Evolutionary conservation across 139 green algal species (phyloP).

Genomic region (Zygnema circumcarinatum): DNA sequence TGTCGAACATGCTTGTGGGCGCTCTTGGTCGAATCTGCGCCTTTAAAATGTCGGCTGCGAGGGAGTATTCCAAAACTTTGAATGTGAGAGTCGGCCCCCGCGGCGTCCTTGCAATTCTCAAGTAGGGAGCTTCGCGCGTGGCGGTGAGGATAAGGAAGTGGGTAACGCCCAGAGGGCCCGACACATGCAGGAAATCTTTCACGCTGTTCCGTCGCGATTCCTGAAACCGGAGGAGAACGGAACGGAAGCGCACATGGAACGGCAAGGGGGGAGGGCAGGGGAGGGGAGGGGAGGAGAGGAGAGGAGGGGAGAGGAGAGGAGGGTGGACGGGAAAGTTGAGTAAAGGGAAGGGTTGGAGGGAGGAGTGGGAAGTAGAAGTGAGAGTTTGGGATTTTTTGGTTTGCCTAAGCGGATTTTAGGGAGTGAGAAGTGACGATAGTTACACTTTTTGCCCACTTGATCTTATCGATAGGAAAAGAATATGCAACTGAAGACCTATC

Average conservation of each 20-base stretch:
- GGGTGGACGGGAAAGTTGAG: too few species aligned
- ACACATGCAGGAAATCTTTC: slow-evolving; percentile 96
- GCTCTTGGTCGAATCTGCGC: slow-evolving; percentile 72
- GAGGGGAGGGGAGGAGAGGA: neutral
- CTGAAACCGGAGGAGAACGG: too few species aligned
- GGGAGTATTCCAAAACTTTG: slow-evolving; percentile 80
- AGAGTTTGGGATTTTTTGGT: too few species aligned
- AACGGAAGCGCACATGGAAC: neutral
- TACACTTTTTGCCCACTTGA: too few species aligned
- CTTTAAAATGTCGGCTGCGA: slow-evolving; percentile 82
- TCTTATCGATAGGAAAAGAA: too few species aligned
- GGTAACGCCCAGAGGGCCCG: slow-evolving; percentile 91
- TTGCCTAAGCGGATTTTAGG: too few species aligned
- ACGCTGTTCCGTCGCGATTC: slow-evolving; percentile 84
- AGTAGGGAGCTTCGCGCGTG: slow-evolving; percentile 83
- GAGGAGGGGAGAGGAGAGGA: neutral
- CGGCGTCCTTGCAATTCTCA: slow-evolving; percentile 87
- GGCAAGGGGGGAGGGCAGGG: neutral
- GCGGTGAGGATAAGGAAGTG: slow-evolving; percentile 94
- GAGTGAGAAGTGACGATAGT: too few species aligned
- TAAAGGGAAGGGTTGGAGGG: neutral
- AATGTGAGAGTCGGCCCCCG: slow-evolving; percentile 92
- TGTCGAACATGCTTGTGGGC: slow-evolving; percentile 55
- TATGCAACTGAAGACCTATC: too few species aligned
- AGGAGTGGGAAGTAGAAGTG: slow-evolving; percentile 19